These are phyloP conservation scores for Stagonosporopsis rhizophila DNA, from an alignment of 2,329 filamentous ascomycete genomes.

Conservation along the genomic window DNA sequence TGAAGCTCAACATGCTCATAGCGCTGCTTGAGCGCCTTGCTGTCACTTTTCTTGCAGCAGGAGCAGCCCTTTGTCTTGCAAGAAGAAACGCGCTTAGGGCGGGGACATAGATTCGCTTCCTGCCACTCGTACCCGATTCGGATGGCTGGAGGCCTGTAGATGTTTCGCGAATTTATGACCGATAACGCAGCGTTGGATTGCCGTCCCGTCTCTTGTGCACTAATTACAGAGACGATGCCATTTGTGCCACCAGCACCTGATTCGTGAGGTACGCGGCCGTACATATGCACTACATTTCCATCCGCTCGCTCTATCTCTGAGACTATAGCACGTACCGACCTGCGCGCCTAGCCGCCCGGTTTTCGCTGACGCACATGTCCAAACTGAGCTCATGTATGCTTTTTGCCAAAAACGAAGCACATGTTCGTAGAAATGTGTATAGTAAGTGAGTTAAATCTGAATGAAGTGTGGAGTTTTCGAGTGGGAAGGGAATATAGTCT, in stretches of 20 bases:
- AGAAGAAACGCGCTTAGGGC: not conserved
- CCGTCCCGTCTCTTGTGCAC: not conserved
- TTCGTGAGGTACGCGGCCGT: not conserved
- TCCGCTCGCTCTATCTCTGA: not conserved
- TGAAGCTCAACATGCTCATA: not conserved
- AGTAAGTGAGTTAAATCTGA: not conserved
- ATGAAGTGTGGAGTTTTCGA: not conserved
- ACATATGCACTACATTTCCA: not conserved
- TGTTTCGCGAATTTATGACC: not conserved
- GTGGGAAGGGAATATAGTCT: not conserved
- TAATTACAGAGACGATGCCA: not conserved
- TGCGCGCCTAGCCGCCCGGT: not conserved
- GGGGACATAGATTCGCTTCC: not conserved
- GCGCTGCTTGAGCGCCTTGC: not conserved
- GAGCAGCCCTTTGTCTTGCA: not conserved
- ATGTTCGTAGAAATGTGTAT: not conserved
- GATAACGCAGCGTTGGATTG: too few species aligned
- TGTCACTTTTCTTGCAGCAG: not conserved
- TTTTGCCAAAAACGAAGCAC: not conserved
- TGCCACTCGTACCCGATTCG: not conserved
- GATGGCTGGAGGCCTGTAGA: not conserved
- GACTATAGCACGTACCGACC: not conserved
- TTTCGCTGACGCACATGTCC: not conserved
- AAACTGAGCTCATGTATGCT: not conserved
- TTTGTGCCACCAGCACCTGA: not conserved